Conservation (phyloP, 2,329 filamentous ascomycete genomes). For the Pezicula carpinea region DNA sequence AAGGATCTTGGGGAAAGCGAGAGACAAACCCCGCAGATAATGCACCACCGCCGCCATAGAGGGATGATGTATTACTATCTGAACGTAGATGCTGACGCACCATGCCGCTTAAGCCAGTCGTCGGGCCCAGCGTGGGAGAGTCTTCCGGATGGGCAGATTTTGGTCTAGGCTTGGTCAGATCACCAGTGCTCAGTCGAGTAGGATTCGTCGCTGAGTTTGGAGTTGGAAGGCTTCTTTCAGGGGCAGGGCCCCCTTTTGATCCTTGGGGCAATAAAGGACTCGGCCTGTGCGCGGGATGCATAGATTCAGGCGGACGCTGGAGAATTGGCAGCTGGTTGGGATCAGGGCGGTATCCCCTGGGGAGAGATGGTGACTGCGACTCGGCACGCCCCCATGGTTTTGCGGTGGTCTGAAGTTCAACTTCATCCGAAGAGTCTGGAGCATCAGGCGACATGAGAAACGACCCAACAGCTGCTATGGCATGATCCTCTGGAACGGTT, state of each 20-base stretch:
- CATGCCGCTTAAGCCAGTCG: slow-evolving; percentile 69
- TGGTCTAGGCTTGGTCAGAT: neutral
- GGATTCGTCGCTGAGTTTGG: slow-evolving; percentile 1
- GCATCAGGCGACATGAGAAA: slow-evolving; percentile 23
- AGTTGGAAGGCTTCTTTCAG: neutral
- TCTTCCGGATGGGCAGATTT: slow-evolving; percentile 38
- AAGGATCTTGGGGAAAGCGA: slow-evolving; percentile 32
- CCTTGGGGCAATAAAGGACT: slow-evolving; percentile 5
- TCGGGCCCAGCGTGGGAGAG: slow-evolving; percentile 75
- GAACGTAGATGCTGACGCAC: slow-evolving; percentile 80
- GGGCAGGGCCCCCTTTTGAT: neutral
- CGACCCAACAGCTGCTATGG: slow-evolving; percentile 11
- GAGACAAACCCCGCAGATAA: slow-evolving; percentile 38
- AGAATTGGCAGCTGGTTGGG: slow-evolving; percentile 12
- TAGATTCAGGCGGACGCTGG: slow-evolving; percentile 24
- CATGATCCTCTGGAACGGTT: slow-evolving; percentile 13
- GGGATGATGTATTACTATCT: slow-evolving; percentile 76
- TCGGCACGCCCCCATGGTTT: slow-evolving; percentile 4
- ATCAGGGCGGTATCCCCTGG: slow-evolving; percentile 20
- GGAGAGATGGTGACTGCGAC: slow-evolving; percentile 16
- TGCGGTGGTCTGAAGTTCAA: slow-evolving; percentile 3
- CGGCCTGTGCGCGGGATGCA: slow-evolving; percentile 23
- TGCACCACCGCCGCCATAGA: slow-evolving; percentile 49
- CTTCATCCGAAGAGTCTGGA: slow-evolving; percentile 11
- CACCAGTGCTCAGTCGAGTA: neutral